A percentile compares a stretch with the other conserved stretches of the same genome.
Evolutionary conservation across 2,329 filamentous ascomycete species (phyloP).

Genomic region (Trichoderma simmonsii): DNA sequence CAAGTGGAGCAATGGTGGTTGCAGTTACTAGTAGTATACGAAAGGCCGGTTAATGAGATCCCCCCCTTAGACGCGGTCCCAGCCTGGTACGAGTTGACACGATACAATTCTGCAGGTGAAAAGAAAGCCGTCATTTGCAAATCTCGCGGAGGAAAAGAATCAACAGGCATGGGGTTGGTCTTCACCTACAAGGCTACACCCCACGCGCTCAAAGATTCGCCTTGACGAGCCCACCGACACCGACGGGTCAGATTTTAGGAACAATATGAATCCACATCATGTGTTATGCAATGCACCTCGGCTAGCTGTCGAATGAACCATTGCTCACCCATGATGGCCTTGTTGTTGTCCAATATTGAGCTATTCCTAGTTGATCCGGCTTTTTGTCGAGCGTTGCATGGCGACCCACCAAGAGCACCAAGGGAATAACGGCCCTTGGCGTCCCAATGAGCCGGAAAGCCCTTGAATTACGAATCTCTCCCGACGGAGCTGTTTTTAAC

Average conservation of each 20-base stretch:
- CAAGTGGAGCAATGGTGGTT: background rate
- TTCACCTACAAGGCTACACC: background rate
- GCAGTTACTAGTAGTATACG: background rate
- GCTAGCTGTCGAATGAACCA: conserved; percentile 1
- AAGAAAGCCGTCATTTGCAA: background rate
- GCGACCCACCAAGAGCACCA: background rate
- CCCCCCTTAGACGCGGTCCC: background rate
- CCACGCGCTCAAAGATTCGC: background rate
- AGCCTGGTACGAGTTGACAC: background rate
- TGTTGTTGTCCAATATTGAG: background rate
- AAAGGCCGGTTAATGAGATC: background rate
- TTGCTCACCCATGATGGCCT: background rate
- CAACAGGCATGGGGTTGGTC: background rate
- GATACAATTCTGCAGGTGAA: background rate
- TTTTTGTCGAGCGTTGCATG: background rate
- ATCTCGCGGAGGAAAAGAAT: background rate
- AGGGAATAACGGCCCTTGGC: background rate
- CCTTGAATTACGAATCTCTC: background rate
- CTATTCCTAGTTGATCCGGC: background rate
- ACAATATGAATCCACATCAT: background rate
- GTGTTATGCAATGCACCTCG: background rate
- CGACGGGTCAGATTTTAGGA: conserved; percentile 7
- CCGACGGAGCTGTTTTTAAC: background rate
- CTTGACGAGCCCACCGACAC: conserved; percentile 6
- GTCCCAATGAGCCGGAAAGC: background rate